phyloP scores from a whole-genome alignment of 2,329 filamentous ascomycete genomes.

The Fusarium sp. region DNA sequence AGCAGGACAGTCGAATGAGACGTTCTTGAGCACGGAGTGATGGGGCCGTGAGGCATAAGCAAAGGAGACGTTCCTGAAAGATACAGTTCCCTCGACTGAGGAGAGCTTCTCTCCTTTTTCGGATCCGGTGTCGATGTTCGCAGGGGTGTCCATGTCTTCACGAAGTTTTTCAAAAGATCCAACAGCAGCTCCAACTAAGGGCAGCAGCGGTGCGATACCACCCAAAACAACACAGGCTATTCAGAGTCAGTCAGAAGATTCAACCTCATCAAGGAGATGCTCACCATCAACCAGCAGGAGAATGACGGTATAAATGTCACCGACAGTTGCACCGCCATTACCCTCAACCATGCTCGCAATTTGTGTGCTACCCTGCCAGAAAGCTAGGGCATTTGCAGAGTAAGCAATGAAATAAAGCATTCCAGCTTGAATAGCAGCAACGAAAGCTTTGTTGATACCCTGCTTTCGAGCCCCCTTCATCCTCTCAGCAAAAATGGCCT shows the following conservation, averaged over 20 bases:
- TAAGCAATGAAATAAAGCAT: slow-evolving; percentile 74
- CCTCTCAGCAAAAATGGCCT: slow-evolving; percentile 65
- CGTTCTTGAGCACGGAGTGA: slow-evolving; percentile 52
- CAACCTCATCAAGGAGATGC: background rate
- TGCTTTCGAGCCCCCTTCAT: slow-evolving; percentile 60
- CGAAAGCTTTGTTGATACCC: slow-evolving; percentile 66
- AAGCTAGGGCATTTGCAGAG: slow-evolving; percentile 72
- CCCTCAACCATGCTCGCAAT: slow-evolving; percentile 53
- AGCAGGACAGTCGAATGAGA: slow-evolving; percentile 59
- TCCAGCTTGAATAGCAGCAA: slow-evolving; percentile 67
- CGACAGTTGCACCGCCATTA: slow-evolving; percentile 50
- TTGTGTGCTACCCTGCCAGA: slow-evolving; percentile 71
- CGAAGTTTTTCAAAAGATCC: slow-evolving; percentile 67
- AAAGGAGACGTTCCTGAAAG: slow-evolving; percentile 56
- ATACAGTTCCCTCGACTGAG: slow-evolving; percentile 50
- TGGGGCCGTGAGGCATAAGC: slow-evolving; percentile 56
- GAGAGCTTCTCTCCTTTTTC: slow-evolving; percentile 53
- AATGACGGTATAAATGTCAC: slow-evolving; percentile 69
- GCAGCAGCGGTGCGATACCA: slow-evolving; percentile 69
- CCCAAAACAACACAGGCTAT: slow-evolving; percentile 68
- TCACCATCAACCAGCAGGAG: slow-evolving; percentile 69
- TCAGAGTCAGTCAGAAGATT: slow-evolving; percentile 20
- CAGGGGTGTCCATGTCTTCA: slow-evolving; percentile 64
- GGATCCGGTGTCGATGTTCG: slow-evolving; percentile 55
- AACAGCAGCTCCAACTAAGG: slow-evolving; percentile 67